A percentile compares a stretch with the other conserved stretches of the same genome.
These are phyloP conservation scores for Alternaria incomplexa DNA, from an alignment of 2,329 filamentous ascomycete species.

Conservation along the genomic window DNA sequence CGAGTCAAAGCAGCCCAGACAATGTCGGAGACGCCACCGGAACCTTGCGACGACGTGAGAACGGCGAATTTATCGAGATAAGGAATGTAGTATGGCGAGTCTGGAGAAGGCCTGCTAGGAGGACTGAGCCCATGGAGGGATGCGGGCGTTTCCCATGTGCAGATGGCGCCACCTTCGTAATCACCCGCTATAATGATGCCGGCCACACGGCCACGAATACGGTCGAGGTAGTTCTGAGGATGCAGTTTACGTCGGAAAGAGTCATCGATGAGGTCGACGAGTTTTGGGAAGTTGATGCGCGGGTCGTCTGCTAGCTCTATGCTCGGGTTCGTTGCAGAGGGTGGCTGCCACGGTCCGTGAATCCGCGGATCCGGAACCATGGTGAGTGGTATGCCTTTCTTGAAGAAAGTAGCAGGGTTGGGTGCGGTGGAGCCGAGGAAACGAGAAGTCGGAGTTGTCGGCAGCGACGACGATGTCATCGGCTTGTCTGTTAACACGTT, in stretches of 20 bases:
- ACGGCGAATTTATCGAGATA: slow-evolving; percentile 99
- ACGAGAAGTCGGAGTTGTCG: slow-evolving; percentile 53
- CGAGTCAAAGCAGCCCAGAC: slow-evolving; percentile 96
- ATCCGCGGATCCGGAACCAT: slow-evolving; percentile 76
- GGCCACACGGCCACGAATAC: slow-evolving; percentile 81
- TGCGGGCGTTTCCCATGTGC: slow-evolving; percentile 88
- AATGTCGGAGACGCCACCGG: slow-evolving; percentile 90
- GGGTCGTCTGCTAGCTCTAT: slow-evolving; percentile 75
- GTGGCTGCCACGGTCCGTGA: slow-evolving; percentile 69
- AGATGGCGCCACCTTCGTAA: slow-evolving; percentile 92
- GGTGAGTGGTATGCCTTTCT: slow-evolving; percentile 86
- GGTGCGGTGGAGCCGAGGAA: slow-evolving; percentile 43
- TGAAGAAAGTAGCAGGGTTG: slow-evolving; percentile 78
- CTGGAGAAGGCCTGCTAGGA: slow-evolving; percentile 21
- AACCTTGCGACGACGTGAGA: slow-evolving; percentile 83
- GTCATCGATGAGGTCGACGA: slow-evolving; percentile 89
- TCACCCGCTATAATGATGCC: slow-evolving; percentile 94
- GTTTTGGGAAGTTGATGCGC: slow-evolving; percentile 79
- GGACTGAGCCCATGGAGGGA: slow-evolving; percentile 50
- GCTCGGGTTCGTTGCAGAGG: slow-evolving; percentile 63
- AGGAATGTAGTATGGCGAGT: slow-evolving; percentile 70
- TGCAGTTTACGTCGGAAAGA: slow-evolving; percentile 88
- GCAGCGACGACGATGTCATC: slow-evolving; percentile 87
- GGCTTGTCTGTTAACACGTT: slow-evolving; percentile 96
- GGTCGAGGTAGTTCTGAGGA: slow-evolving; percentile 77